These are phyloP conservation scores for Coniochaeta prunicola DNA, from an alignment of 2,329 filamentous ascomycete genomes.

Conservation along the genomic window DNA sequence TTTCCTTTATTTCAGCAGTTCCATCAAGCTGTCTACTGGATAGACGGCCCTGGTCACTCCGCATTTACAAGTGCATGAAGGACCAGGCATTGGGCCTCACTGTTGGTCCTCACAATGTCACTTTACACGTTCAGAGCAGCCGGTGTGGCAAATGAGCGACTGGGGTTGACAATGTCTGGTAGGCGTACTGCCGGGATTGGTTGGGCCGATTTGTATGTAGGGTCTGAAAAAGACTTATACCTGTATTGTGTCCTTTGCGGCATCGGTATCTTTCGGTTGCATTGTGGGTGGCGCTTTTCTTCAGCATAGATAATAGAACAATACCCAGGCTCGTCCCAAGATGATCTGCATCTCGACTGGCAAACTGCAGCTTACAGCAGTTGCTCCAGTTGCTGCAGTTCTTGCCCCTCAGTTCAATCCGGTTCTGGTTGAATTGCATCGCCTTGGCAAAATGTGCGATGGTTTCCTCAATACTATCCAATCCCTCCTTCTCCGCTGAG, in stretches of 20 bases:
- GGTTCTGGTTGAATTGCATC: no score
- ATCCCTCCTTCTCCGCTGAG: no score
- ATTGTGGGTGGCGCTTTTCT: background rate
- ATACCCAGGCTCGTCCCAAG: background rate
- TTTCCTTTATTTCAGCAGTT: background rate
- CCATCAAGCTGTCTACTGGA: background rate
- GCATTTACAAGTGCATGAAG: background rate
- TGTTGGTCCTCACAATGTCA: no score
- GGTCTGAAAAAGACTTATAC: background rate
- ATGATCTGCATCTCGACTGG: no score
- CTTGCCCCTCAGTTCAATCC: no score
- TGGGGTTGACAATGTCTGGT: background rate
- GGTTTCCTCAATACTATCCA: no score
- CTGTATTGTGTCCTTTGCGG: background rate
- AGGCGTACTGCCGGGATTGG: background rate
- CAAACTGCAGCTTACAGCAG: no score
- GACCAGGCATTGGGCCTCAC: background rate
- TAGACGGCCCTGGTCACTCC: background rate
- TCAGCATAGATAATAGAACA: background rate
- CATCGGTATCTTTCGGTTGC: background rate
- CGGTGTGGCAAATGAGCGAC: no score
- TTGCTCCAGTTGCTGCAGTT: no score
- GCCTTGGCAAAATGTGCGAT: no score
- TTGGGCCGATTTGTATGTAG: background rate
- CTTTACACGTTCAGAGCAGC: no score